A percentile compares a stretch with the other conserved stretches of the same genome.
Conservation (phyloP, 805 yeast species). For the Priceomyces carsonii region DNA sequence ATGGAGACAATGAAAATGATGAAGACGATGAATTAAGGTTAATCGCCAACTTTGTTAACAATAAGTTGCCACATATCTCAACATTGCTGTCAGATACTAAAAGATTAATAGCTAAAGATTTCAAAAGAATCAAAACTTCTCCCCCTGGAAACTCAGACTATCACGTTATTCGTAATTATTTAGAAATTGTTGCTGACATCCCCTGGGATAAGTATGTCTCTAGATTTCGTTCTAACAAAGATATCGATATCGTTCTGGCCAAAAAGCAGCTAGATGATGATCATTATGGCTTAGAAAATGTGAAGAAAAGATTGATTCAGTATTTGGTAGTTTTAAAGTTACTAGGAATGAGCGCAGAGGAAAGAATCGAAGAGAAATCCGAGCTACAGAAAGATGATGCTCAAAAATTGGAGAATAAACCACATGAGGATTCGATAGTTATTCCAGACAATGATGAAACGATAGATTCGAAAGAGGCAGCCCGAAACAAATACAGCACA, state of each 20-base stretch:
- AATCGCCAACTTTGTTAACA: constrained; percentile 37
- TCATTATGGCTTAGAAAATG: constrained; percentile 44
- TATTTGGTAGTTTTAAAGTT: constrained; percentile 78
- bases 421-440: constrained; percentile 20
- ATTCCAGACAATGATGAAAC: constrained; percentile 41
- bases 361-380: constrained; percentile 7
- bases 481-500: constrained; percentile 17
- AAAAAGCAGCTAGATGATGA: constrained; percentile 39
- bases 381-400: constrained; percentile 5
- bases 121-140: constrained; percentile 53
- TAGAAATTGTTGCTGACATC: constrained; percentile 64
- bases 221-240: constrained; percentile 35
- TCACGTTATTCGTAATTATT: constrained; percentile 62
- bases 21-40: constrained; percentile 44
- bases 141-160: constrained; percentile 61
- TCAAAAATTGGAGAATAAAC: constrained; percentile 1
- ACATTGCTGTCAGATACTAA: constrained; percentile 39
- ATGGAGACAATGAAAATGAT: constrained; percentile 45
- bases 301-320: constrained; percentile 71
- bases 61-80: constrained; percentile 34
- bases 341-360: constrained; percentile 35
- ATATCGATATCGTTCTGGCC: constrained; percentile 50
- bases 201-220: constrained; percentile 54
- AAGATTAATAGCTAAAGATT: constrained; percentile 48
- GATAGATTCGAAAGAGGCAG: constrained; percentile 22